Conservation (phyloP, 1,139 yeast genomes). For the Hansenula lynferdii region DNA sequence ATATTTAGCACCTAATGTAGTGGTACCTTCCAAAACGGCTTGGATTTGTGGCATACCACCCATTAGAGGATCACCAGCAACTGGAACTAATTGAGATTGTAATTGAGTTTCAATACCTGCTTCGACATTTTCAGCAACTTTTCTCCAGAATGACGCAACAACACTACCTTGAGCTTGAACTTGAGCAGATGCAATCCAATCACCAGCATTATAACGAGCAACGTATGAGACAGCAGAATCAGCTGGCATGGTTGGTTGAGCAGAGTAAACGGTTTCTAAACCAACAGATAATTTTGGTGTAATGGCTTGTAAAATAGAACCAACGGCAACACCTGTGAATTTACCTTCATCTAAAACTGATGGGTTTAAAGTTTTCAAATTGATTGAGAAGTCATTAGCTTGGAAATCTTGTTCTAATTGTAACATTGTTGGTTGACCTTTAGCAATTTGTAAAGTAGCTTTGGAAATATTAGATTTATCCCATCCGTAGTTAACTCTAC, state of each 20-base stretch:
- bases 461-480: conserved; percentile 73
- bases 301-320: conserved; percentile 83
- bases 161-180: conserved; percentile 90
- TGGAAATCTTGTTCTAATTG: conserved; percentile 96
- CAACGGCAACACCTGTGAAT: conserved; percentile 89
- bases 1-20: conserved; percentile 95
- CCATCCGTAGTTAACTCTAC: conserved; percentile 94
- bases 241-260: conserved; percentile 75
- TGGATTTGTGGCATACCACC: conserved; percentile 78
- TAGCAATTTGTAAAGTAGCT: conserved; percentile 82
- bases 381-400: conserved; percentile 82
- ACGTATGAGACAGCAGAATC: conserved; percentile 90
- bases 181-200: conserved; percentile 95
- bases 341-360: conserved; percentile 55
- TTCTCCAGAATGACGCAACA: conserved; percentile 91
- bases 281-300: conserved; percentile 85
- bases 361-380: conserved; percentile 90
- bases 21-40: conserved; percentile 84
- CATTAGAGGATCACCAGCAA: conserved; percentile 68
- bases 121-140: conserved; percentile 86
- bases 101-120: conserved; percentile 94
- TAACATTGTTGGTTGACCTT: conserved; percentile 89
- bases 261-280: conserved; percentile 86
- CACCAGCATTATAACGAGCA: conserved; percentile 81
- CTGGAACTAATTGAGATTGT: conserved; percentile 73